A percentile compares a stretch with the other conserved stretches of the same genome.
Evolutionary conservation across 306 rosid species (phyloP).

Genomic region (Elaeagnus macrophylla): DNA sequence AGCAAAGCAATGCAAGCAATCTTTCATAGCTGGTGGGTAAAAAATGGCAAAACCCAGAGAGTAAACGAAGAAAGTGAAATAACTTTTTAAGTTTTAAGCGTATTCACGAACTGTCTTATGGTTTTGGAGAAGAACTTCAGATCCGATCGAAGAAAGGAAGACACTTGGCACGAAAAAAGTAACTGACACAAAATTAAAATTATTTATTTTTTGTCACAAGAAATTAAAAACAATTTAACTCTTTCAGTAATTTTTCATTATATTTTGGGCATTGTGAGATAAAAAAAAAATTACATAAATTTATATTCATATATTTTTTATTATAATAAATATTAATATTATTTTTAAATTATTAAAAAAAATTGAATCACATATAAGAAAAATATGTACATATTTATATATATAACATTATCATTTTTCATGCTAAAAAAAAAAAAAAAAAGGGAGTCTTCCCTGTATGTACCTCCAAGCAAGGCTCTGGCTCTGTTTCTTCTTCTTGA

Average conservation of each 20-base stretch:
- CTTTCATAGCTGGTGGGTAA: conserved; percentile 33
- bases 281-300: no score
- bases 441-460: no score
- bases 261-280: conserved; percentile 14
- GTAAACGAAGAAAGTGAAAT: conserved; percentile 34
- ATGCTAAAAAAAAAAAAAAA: no score
- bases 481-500: conserved; percentile 22
- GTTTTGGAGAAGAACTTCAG: conserved; percentile 50
- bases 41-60: conserved; percentile 11
- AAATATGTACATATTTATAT: no score
- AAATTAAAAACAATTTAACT: not conserved
- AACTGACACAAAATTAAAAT: conserved; percentile 17
- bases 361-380: no score
- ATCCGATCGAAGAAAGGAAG: conserved; percentile 54
- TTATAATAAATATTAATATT: no score
- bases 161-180: conserved; percentile 14
- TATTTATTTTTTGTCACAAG: not conserved
- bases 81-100: conserved; percentile 34
- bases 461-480: conserved; percentile 10
- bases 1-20: conserved; percentile 31
- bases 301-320: no score
- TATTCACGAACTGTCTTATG: conserved; percentile 12
- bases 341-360: no score
- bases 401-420: no score
- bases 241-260: conserved; percentile 24